phyloP scores from a whole-genome alignment of 225 moss, liverwort and hornwort genomes.

The Pleurozium schreberi region DNA sequence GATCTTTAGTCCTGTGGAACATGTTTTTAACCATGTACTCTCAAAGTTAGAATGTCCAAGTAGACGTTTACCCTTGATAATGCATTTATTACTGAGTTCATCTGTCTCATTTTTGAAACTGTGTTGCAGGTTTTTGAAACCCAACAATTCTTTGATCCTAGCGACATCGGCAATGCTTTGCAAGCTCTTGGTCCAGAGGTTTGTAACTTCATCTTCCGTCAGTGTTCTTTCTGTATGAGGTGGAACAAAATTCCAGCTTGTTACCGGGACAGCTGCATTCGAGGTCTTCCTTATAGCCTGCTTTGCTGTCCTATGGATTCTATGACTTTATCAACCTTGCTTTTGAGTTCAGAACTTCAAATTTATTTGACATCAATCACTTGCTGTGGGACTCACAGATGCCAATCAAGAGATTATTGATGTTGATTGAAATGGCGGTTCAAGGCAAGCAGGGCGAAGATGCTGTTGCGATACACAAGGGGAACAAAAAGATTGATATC shows the following conservation, averaged over 20 bases:
- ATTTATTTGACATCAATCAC: not conserved
- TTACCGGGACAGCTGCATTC: not conserved
- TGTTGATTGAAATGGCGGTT: constrained; percentile 83
- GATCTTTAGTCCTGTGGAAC: not conserved
- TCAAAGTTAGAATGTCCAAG: not conserved
- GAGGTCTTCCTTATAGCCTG: not conserved
- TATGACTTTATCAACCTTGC: not conserved
- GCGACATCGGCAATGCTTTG: constrained; percentile 49
- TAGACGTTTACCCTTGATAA: not conserved
- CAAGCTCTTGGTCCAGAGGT: constrained; percentile 53
- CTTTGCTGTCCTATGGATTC: not conserved
- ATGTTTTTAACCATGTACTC: not conserved
- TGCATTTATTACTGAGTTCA: not conserved
- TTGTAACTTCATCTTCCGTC: not conserved
- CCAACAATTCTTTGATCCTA: constrained; percentile 36
- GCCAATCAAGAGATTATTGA: constrained; percentile 71
- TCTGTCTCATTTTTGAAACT: not conserved
- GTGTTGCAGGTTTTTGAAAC: constrained; percentile 39
- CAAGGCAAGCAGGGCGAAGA: constrained; percentile 51
- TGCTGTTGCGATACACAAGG: constrained; percentile 21
- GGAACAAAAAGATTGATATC: constrained; percentile 50
- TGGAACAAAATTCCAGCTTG: not conserved
- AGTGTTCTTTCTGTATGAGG: not conserved
- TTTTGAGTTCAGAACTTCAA: not conserved
- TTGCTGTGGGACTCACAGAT: constrained; percentile 34